A percentile compares a stretch with the other conserved stretches of the same genome.
Conservation (phyloP, 2,329 filamentous ascomycete species). For the Fusarium anguioides region DNA sequence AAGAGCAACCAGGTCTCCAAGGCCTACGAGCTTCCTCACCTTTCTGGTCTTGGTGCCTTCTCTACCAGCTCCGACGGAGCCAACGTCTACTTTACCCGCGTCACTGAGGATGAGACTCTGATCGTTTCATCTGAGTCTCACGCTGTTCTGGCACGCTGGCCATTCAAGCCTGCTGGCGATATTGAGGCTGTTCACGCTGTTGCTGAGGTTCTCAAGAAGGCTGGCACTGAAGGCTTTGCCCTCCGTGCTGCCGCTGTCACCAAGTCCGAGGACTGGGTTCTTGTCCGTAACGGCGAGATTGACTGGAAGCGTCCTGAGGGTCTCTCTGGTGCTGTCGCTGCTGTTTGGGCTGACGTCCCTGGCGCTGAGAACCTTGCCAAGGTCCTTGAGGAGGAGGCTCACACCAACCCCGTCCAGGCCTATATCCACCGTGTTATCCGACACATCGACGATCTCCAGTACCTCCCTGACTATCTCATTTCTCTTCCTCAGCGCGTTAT, state of each 20-base stretch:
- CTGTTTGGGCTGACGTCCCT: slow-evolving; percentile 82
- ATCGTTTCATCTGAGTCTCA: slow-evolving; percentile 82
- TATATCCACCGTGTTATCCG: slow-evolving; percentile 88
- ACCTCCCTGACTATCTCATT: slow-evolving; percentile 79
- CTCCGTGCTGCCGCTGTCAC: slow-evolving; percentile 80
- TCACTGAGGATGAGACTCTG: slow-evolving; percentile 78
- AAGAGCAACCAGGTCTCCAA: slow-evolving; percentile 76
- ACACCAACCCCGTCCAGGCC: slow-evolving; percentile 82
- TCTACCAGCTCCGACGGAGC: slow-evolving; percentile 80
- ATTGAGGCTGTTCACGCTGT: slow-evolving; percentile 72
- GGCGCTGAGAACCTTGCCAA: slow-evolving; percentile 79
- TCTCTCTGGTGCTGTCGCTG: slow-evolving; percentile 81
- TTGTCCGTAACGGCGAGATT: slow-evolving; percentile 83
- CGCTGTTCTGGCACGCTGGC: slow-evolving; percentile 80
- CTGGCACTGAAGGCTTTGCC: slow-evolving; percentile 73
- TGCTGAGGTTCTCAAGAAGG: slow-evolving; percentile 83
- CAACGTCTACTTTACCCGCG: slow-evolving; percentile 89
- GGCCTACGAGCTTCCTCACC: slow-evolving; percentile 80
- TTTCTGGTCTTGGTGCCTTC: slow-evolving; percentile 78
- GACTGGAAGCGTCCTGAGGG: slow-evolving; percentile 87
- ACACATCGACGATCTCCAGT: slow-evolving; percentile 80
- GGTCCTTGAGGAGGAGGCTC: slow-evolving; percentile 85
- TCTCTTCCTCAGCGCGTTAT: slow-evolving; percentile 76
- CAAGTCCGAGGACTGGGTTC: slow-evolving; percentile 78
- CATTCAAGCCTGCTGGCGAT: slow-evolving; percentile 59